phyloP scores from a whole-genome alignment of 208 protist genomes.

The Angomonas ambiguus region DNA sequence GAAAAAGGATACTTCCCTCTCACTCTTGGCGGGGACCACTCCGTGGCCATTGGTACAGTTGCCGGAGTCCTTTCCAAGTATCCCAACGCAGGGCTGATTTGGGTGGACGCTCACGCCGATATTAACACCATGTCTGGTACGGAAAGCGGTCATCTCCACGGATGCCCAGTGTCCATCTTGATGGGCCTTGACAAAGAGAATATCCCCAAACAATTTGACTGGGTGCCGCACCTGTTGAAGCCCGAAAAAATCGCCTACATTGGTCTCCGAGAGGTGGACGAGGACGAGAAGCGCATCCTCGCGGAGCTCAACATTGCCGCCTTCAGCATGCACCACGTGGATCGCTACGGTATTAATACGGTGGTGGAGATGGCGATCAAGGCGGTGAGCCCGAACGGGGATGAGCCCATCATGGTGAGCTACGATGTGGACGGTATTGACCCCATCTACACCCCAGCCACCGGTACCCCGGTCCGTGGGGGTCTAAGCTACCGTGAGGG shows the following conservation, averaged over 20 bases:
- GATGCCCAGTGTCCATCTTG: constrained; percentile 61
- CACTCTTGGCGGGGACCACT: constrained; percentile 39
- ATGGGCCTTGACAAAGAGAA: constrained; percentile 42
- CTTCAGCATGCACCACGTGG: constrained; percentile 52
- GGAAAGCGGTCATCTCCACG: constrained; percentile 66
- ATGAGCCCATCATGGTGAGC: constrained; percentile 50
- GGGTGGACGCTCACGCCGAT: constrained; percentile 77
- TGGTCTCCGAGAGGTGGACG: constrained; percentile 59
- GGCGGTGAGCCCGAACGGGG: constrained; percentile 31
- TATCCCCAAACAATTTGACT: constrained; percentile 32
- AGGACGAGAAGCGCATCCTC: constrained; percentile 51
- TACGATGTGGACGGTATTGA: constrained; percentile 73
- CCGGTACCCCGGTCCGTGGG: constrained; percentile 52
- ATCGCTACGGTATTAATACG: constrained; percentile 55
- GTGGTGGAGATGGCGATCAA: constrained; percentile 47
- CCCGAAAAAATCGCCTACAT: constrained; percentile 60
- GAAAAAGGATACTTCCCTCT: constrained; percentile 35
- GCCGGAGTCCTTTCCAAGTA: constrained; percentile 30
- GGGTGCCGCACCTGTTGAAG: constrained; percentile 35
- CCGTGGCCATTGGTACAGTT: constrained; percentile 44
- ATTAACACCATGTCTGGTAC: constrained; percentile 63
- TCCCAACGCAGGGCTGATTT: constrained; percentile 56
- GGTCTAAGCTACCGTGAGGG: constrained; percentile 51
- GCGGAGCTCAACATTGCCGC: constrained; percentile 41
- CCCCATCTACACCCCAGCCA: constrained; percentile 42